Base-by-base conservation (phyloP, 441 rosid species). In the Mallotus repandus region DNA sequence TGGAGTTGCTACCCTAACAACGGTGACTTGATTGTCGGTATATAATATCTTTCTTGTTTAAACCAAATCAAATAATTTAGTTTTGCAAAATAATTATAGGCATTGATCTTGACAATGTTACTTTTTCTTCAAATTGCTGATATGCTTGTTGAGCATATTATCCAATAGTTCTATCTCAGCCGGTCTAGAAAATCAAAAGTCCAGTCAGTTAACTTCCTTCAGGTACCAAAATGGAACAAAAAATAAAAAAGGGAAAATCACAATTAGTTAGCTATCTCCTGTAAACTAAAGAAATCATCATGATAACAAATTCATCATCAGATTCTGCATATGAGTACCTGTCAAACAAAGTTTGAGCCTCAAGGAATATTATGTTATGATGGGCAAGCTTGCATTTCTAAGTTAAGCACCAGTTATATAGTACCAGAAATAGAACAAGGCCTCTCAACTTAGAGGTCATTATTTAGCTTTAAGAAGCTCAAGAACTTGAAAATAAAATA, bases 131-230 rank as follows among this genome's bases (percentile, higher is more conserved):
- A 82, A 95, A 95, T 83, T 82, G 89, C 83, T 85, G 73, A 73
- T 92, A 92, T 9, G 89, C 90, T 84, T 91, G 82, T 75, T 91
- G 89, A 16, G 99, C 93, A 62, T 97, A 89, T 85, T 86, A 41
- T 84, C 90, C 86, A 95, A 92, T 63, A 93, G 88, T 77, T 92
- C 90, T 18, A 97, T 95, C 86, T 93, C 99, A 82, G 91, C 98
- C 32, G 89, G 88, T 72, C 99, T 95, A 88, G 29, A 71, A 80
- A 82, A 62, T 10, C 56, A 68, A 35, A 35, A 71, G 53, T 25
- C 62, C 62, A 41, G 55, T 76, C 64, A 41, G 55, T 76, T 73
- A 63, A 48, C 70, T 71, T 64, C 57, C 48, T 41, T 48, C 59
- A 76, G 25, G 46, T 76, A 61, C 21, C 29, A 57, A 66, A 70